phyloP scores from a whole-genome alignment of 192 early-diverging fungal genomes.

The Coemansia sp. region DNA sequence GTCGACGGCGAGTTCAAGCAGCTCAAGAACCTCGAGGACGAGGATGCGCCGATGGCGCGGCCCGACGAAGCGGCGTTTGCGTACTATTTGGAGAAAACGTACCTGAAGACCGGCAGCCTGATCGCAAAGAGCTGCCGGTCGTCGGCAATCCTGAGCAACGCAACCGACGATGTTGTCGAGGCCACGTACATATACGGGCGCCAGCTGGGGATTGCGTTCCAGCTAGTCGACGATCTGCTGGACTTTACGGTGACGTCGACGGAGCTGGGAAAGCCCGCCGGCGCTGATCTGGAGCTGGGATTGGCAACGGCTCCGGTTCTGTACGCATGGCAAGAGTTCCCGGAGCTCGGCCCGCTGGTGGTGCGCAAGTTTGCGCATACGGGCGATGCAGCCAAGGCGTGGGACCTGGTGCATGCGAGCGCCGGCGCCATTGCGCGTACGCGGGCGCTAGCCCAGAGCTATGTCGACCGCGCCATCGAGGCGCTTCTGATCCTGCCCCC shows the following conservation, averaged over 20 bases:
- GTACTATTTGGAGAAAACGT: constrained; percentile 94
- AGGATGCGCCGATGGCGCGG: constrained; percentile 36
- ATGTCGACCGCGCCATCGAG: constrained; percentile 72
- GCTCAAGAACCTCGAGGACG: constrained; percentile 67
- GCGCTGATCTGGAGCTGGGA: constrained; percentile 85
- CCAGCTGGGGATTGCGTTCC: constrained; percentile 92
- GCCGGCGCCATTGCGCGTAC: constrained; percentile 72
- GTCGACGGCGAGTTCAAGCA: constrained; percentile 99
- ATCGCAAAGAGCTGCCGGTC: constrained; percentile 91
- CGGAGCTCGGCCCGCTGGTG: constrained; percentile 79
- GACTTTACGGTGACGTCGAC: constrained; percentile 75
- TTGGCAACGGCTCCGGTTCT: constrained; percentile 92
- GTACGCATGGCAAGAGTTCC: constrained; percentile 86
- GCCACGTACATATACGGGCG: constrained; percentile 85
- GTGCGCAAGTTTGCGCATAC: constrained; percentile 77
- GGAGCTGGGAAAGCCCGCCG: constrained; percentile 86
- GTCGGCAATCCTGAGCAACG: constrained; percentile 81
- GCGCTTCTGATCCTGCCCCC: constrained; percentile 67
- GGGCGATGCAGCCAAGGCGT: constrained; percentile 78
- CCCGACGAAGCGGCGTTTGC: constrained; percentile 62
- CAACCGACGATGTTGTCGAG: constrained; percentile 67
- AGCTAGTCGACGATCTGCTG: constrained; percentile 90
- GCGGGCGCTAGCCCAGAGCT: constrained; percentile 67
- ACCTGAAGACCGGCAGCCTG: constrained; percentile 91
- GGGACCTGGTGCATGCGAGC: constrained; percentile 74